These are phyloP conservation scores for Aspergillus brasiliensis DNA, from an alignment of 2,329 filamentous ascomycete species.

Conservation along the genomic window DNA sequence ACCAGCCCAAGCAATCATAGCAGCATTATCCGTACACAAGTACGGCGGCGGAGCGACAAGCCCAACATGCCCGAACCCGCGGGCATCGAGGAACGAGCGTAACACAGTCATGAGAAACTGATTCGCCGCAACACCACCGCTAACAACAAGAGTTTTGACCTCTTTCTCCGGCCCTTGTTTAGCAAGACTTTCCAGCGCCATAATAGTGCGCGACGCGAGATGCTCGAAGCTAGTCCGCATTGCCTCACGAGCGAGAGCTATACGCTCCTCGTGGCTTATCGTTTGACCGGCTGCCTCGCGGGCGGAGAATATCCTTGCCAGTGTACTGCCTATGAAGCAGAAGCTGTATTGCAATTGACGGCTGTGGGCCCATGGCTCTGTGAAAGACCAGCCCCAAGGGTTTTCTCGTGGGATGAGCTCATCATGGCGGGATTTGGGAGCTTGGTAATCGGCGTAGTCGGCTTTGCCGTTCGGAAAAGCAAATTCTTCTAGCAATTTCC, in stretches of 20 bases:
- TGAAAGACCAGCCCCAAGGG: conserved; percentile 68
- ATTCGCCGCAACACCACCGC: conserved; percentile 90
- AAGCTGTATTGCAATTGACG: conserved; percentile 71
- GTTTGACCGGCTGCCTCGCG: conserved; percentile 30
- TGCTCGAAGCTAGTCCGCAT: conserved; percentile 89
- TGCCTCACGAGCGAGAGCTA: conserved; percentile 67
- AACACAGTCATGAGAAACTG: conserved; percentile 71
- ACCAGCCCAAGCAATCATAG: conserved; percentile 95
- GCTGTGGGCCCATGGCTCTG: conserved; percentile 66
- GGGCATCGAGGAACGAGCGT: conserved; percentile 62
- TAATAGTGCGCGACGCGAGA: conserved; percentile 71
- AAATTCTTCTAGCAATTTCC: conserved; percentile 74
- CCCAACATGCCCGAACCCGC: conserved; percentile 63
- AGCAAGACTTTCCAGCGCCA: conserved; percentile 60
- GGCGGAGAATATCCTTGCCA: conserved; percentile 59
- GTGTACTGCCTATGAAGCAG: conserved; percentile 67
- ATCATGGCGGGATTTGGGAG: conserved; percentile 60
- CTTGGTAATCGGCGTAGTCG: conserved; percentile 54
- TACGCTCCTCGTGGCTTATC: conserved; percentile 63
- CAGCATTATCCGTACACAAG: conserved; percentile 92
- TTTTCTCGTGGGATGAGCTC: conserved; percentile 56
- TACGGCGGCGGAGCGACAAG: conserved; percentile 73
- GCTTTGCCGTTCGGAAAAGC: conserved; percentile 61
- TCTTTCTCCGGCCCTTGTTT: conserved; percentile 19
- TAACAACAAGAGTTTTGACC: conserved; percentile 71